A percentile compares a stretch with the other conserved stretches of the same genome.
These are phyloP conservation scores for Ogataea haglerorum DNA, from an alignment of 805 yeast species.

Conservation along the genomic window DNA sequence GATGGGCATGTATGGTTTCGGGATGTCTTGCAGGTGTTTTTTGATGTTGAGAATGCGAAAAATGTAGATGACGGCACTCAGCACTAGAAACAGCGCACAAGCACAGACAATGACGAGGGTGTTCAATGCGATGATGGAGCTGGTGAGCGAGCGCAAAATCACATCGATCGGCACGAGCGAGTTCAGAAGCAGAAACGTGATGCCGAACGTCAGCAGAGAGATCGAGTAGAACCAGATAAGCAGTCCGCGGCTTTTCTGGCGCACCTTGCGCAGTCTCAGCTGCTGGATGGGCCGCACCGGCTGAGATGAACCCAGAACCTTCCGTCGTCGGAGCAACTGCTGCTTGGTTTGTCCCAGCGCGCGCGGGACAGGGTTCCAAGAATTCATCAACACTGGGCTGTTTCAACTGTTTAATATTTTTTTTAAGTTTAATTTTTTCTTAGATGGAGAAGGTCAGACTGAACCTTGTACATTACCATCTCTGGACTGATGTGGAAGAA, in stretches of 20 bases:
- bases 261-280: conserved; percentile 13
- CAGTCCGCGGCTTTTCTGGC: conserved; percentile 20
- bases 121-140: conserved; percentile 65
- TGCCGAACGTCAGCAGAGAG: conserved; percentile 39
- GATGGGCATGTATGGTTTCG: conserved; percentile 70
- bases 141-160: conserved; percentile 52
- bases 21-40: conserved; percentile 68
- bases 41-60: conserved; percentile 57
- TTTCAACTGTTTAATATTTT: not conserved
- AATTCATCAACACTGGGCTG: conserved; percentile 1
- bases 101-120: conserved; percentile 77
- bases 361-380: conserved; percentile 6
- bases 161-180: conserved; percentile 80
- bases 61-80: conserved; percentile 49
- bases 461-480: conserved; percentile 42
- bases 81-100: conserved; percentile 55
- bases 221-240: conserved; percentile 43
- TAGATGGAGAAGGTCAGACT: conserved; percentile 33
- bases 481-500: conserved; percentile 40
- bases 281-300: conserved; percentile 12
- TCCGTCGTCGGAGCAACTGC: conserved; percentile 10
- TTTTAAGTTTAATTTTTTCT: not conserved
- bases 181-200: conserved; percentile 52
- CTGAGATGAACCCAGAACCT: conserved; percentile 7
- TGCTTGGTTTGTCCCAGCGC: conserved; percentile 9